Evolutionary conservation across 2,329 filamentous ascomycete species (phyloP).

Genomic region (Aspergillus pseudoviridinutans): DNA sequence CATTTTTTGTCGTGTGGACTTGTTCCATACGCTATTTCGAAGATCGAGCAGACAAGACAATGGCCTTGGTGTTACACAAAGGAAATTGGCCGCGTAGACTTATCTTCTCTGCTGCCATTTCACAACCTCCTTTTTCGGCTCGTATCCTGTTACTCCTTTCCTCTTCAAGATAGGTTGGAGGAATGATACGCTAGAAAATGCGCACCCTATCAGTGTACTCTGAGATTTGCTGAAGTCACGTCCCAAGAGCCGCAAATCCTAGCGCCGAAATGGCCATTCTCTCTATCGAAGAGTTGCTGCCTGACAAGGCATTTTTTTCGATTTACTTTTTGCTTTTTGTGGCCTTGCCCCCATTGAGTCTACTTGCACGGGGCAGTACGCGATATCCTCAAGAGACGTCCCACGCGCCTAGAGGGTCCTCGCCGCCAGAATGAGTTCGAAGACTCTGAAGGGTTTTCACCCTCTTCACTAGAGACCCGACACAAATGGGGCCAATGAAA

Average conservation of each 20-base stretch:
- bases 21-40: background rate
- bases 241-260: background rate
- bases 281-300: background rate
- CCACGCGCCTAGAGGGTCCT: conserved; percentile 45
- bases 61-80: background rate
- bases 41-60: background rate
- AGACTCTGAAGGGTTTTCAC: conserved; percentile 40
- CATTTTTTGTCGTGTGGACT: too few species aligned
- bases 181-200: background rate
- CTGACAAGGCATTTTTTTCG: background rate
- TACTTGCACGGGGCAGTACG: background rate
- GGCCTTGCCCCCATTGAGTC: background rate
- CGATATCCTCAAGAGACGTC: conserved; percentile 16
- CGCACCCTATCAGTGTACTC: background rate
- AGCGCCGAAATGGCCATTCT: background rate
- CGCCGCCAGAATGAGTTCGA: conserved; percentile 12
- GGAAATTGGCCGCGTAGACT: background rate
- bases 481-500: conserved; percentile 50
- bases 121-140: background rate
- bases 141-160: background rate
- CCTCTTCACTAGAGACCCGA: conserved; percentile 48
- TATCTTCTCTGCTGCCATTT: background rate
- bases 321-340: background rate
- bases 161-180: background rate
- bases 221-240: background rate